Base-by-base conservation (phyloP, 1,284 basidiomycete species). In the Leccinum proximum region DNA sequence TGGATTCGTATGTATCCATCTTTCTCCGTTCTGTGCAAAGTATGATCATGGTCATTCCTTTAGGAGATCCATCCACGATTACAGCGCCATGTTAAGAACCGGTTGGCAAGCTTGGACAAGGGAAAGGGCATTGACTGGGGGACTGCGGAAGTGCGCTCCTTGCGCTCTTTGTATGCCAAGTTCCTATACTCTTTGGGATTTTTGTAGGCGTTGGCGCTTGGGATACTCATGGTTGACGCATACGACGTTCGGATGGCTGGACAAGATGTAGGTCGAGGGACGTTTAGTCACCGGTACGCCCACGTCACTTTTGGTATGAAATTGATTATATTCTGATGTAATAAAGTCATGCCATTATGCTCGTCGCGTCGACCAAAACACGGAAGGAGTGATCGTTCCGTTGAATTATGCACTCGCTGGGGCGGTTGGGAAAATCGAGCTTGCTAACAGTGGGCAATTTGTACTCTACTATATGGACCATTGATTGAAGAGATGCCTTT, bases 221-320 rank as follows among this genome's bases (percentile, higher is more conserved):
- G 94, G 0, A 87, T 91, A 1, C 80, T 96, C 48, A 84, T 96
- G 85, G 76, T 84, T 10, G 90, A 93, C 64, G 92, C 92, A 2
- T 85, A 80, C 67, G 89, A 96, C 72, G 83, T 96, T 14, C 84
- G 94, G 14, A 91, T 96, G 54, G 93, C 92, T 8, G 94, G 94
- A 3, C 94, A 97, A 75, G 94, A 96, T 72, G 93, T 94, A 0
- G 94, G 94, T 0, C 77, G 94, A 48, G 94, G 94, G 2, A 96
- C 93, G 3, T 96, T 96, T 77, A 94, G 92, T 68, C 93, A 96
- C 68, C 82, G 94, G 86, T 87, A 61, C 60, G 79, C 59, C 22
- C 16, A 40, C 26, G 2, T 30, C 26, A 2, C 14, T 18, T 50
- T 4, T 14, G 4, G 53, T 5, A 56, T 22, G 30, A 30, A 30